These are phyloP conservation scores for Apiospora hydei DNA, from an alignment of 2,329 filamentous ascomycete genomes.

Conservation along the genomic window DNA sequence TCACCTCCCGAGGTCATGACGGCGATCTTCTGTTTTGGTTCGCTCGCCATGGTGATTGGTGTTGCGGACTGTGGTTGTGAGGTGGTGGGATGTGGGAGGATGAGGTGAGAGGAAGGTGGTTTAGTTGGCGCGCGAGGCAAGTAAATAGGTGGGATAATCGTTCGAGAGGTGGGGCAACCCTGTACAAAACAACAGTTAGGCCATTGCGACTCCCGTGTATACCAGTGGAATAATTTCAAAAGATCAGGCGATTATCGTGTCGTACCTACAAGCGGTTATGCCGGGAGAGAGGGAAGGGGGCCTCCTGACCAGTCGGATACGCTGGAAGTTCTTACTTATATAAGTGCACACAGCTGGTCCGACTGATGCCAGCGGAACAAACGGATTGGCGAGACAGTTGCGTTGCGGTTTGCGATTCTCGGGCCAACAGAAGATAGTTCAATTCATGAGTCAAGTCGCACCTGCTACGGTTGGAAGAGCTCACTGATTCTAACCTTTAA, in stretches of 20 bases:
- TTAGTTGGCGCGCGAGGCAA: slow-evolving; percentile 22
- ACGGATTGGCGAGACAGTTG: slow-evolving; percentile 1
- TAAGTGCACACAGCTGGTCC: neutral
- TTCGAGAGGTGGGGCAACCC: slow-evolving; percentile 20
- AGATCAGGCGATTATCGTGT: slow-evolving; percentile 20
- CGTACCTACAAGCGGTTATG: slow-evolving; percentile 13
- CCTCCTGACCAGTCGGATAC: neutral
- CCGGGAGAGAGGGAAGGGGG: slow-evolving; percentile 9
- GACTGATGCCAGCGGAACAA: neutral
- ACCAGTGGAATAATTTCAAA: slow-evolving; percentile 11
- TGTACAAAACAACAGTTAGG: slow-evolving; percentile 20
- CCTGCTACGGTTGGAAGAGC: neutral
- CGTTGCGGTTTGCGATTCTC: slow-evolving; percentile 14
- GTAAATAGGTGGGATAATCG: slow-evolving; percentile 22
- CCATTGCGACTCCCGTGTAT: neutral
- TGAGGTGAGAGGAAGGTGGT: slow-evolving; percentile 25
- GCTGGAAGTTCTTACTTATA: neutral
- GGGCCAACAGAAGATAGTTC: neutral
- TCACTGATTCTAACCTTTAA: neutral
- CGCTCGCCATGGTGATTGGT: slow-evolving; percentile 45
- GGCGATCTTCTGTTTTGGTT: slow-evolving; percentile 73
- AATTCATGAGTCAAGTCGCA: neutral
- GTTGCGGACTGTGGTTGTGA: slow-evolving; percentile 12
- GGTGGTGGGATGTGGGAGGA: slow-evolving; percentile 14
- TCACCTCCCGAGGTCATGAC: slow-evolving; percentile 96